Evolutionary conservation across 2,329 filamentous ascomycete species (phyloP).

Genomic region (Arthrobotrys sphaeroides): DNA sequence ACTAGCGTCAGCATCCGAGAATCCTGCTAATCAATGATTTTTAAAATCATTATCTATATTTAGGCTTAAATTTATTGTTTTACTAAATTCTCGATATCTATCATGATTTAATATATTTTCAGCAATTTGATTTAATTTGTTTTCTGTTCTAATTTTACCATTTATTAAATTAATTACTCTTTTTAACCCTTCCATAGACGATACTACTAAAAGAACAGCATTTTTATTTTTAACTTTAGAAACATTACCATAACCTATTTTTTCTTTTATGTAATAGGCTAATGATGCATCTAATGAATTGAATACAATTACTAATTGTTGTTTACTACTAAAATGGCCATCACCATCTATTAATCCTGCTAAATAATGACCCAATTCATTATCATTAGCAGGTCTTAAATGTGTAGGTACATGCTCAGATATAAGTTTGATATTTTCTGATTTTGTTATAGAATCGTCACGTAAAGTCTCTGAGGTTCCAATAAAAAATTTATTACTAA

Average conservation of each 20-base stretch:
- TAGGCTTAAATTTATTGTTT: conserved; percentile 29
- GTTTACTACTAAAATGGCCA: conserved; percentile 11
- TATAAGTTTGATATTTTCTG: conserved; percentile 32
- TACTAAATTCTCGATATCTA: conserved; percentile 15
- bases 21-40: conserved; percentile 31
- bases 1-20: conserved; percentile 5
- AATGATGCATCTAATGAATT: conserved; percentile 23
- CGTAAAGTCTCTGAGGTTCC: conserved; percentile 27
- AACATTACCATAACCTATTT: conserved; percentile 21
- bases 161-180: conserved; percentile 15
- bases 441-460: conserved; percentile 21
- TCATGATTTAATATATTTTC: conserved; percentile 14
- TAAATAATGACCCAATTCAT: conserved; percentile 32
- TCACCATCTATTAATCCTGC: conserved; percentile 18
- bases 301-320: conserved; percentile 15
- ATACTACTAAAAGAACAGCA: conserved; percentile 12
- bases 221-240: conserved; percentile 25
- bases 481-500: conserved; percentile 52
- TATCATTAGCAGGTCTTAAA: conserved; percentile 42
- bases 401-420: conserved; percentile 16
- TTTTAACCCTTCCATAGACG: conserved; percentile 2
- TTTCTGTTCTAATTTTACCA: conserved; percentile 13
- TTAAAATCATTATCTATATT: conserved; percentile 39
- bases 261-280: conserved; percentile 16
- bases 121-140: conserved; percentile 24